A percentile compares a stretch with the other conserved stretches of the same genome.
Evolutionary conservation across 306 rosid genomes (phyloP).

Genomic region (Sindora glabra): DNA sequence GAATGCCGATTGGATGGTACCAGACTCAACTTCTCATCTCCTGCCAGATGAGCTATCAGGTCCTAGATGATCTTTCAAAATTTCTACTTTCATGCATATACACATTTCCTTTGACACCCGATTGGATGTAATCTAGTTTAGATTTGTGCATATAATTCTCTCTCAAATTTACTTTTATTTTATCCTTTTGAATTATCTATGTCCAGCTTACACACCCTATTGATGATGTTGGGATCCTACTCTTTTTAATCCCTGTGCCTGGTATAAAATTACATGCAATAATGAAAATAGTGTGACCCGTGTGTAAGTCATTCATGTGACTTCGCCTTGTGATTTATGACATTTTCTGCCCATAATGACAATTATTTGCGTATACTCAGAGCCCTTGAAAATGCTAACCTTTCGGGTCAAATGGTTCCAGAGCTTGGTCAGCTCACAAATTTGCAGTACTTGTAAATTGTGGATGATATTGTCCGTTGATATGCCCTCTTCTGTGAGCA

Average conservation of each 20-base stretch:
- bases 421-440: slow-evolving; percentile 65
- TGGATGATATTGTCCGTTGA: neutral
- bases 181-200: slow-evolving; percentile 28
- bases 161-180: slow-evolving; percentile 1
- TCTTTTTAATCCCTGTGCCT: slow-evolving; percentile 90
- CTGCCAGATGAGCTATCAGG: no score
- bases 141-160: slow-evolving; percentile 63
- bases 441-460: slow-evolving; percentile 88
- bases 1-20: no score
- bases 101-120: no score
- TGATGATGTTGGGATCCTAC: slow-evolving; percentile 50
- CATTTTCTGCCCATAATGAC: neutral
- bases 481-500: neutral
- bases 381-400: slow-evolving; percentile 94
- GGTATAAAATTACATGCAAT: slow-evolving; percentile 93
- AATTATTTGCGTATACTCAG: slow-evolving; percentile 36
- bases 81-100: no score
- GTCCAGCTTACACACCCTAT: slow-evolving; percentile 26
- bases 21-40: no score
- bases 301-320: slow-evolving; percentile 55
- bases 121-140: slow-evolving; percentile 21
- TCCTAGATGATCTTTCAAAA: no score
- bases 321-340: slow-evolving; percentile 1
- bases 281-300: slow-evolving; percentile 79
- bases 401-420: slow-evolving; percentile 66